These are phyloP conservation scores for Hanseniaspora uvarum DNA, from an alignment of 1,139 yeast species.

Conservation along the genomic window DNA sequence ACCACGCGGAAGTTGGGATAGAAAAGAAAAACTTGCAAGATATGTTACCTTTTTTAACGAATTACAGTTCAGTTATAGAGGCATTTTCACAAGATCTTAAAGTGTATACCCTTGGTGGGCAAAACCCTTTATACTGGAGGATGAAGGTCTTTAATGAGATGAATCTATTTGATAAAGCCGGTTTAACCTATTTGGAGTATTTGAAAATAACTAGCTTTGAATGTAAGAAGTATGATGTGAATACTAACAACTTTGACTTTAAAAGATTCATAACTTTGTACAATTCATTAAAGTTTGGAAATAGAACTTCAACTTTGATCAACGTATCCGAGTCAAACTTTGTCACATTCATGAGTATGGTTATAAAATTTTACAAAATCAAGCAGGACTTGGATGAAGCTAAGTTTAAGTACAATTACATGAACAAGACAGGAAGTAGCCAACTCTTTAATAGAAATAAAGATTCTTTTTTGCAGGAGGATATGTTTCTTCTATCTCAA, in stretches of 20 bases:
- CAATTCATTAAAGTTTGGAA: conserved; percentile 62
- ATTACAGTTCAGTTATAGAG: conserved; percentile 3
- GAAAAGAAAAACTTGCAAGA: background rate
- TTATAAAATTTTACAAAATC: conserved; percentile 17
- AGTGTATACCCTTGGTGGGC: background rate
- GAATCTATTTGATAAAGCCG: background rate
- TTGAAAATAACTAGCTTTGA: conserved; percentile 17
- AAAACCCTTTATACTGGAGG: background rate
- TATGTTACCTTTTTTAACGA: conserved; percentile 1
- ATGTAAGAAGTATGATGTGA: conserved; percentile 21
- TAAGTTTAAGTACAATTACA: background rate
- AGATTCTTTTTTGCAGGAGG: background rate
- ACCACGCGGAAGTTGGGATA: background rate
- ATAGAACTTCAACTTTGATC: conserved; percentile 32
- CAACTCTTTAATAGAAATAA: background rate
- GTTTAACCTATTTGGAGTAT: background rate
- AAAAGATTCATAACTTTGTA: conserved; percentile 45
- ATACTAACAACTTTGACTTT: conserved; percentile 20
- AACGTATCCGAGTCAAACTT: conserved; percentile 49
- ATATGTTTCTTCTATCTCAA: background rate
- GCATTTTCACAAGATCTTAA: conserved; percentile 15
- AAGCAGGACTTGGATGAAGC: background rate
- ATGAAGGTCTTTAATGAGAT: background rate
- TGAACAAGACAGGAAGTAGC: background rate
- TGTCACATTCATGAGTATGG: conserved; percentile 46